Evolutionary conservation across 2,329 filamentous ascomycete genomes (phyloP).

Genomic region (Ophiostoma quercus): DNA sequence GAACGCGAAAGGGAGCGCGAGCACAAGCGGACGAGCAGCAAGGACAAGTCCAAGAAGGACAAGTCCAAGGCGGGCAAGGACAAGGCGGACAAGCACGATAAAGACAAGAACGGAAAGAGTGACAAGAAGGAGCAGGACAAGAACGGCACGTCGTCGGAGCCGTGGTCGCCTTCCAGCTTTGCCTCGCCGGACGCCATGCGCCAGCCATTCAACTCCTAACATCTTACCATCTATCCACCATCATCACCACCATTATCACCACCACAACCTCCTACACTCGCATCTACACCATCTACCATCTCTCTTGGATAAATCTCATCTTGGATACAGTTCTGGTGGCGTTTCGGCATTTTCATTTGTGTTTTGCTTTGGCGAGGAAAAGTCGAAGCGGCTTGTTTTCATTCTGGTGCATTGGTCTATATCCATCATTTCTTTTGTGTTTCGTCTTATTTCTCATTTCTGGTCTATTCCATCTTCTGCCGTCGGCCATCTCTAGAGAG

Average conservation of each 20-base stretch:
- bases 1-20: slow-evolving; percentile 22
- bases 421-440: neutral
- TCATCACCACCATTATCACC: neutral
- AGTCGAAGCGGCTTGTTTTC: neutral
- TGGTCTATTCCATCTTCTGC: neutral
- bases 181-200: neutral
- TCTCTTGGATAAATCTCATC: neutral
- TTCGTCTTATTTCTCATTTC: neutral
- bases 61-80: slow-evolving; percentile 18
- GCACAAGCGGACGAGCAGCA: slow-evolving; percentile 12
- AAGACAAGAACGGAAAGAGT: slow-evolving; percentile 20
- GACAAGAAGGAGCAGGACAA: slow-evolving; percentile 18
- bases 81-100: slow-evolving; percentile 17
- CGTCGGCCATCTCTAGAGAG: neutral
- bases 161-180: slow-evolving; percentile 21
- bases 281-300: neutral
- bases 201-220: slow-evolving; percentile 2
- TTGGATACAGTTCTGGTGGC: neutral
- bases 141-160: slow-evolving; percentile 24
- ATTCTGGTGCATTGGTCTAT: neutral
- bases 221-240: neutral
- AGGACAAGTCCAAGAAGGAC: slow-evolving; percentile 12
- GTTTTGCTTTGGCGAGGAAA: slow-evolving; percentile 1
- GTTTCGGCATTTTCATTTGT: neutral
- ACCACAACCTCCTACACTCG: neutral